phyloP scores from a whole-genome alignment of 306 rosid species.

The Lathyrus oleraceus region DNA sequence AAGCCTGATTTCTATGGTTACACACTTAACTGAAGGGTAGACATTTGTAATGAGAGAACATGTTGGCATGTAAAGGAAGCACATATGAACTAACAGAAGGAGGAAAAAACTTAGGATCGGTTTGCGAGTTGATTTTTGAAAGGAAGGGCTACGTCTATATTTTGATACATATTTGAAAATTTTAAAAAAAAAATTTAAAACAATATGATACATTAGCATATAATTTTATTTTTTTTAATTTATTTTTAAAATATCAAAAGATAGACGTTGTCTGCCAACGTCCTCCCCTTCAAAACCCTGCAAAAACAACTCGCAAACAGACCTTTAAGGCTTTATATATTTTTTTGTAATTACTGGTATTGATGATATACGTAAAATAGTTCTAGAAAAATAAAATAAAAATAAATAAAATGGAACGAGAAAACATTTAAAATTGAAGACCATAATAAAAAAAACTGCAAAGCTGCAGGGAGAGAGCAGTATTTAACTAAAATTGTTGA shows the following conservation, averaged over 20 bases:
- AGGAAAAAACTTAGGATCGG: neutral
- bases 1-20: constrained; percentile 15
- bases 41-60: constrained; percentile 17
- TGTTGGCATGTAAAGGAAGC: constrained; percentile 4
- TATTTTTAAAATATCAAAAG: too few relatives aligned
- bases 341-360: neutral
- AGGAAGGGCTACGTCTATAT: too few relatives aligned
- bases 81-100: neutral
- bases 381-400: neutral
- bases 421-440: constrained; percentile 19
- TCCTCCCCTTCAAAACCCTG: too few relatives aligned
- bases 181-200: too few relatives aligned
- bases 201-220: too few relatives aligned
- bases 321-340: neutral
- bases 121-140: too few relatives aligned
- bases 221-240: too few relatives aligned
- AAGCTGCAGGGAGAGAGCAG: neutral
- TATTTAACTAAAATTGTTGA: constrained; percentile 6
- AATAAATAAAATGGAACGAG: neutral
- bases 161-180: too few relatives aligned
- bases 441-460: neutral
- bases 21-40: neutral
- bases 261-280: too few relatives aligned
- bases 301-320: too few relatives aligned
- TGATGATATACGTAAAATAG: neutral